Base-by-base conservation (phyloP, 2,329 filamentous ascomycete genomes). In the Penicillium sp. region DNA sequence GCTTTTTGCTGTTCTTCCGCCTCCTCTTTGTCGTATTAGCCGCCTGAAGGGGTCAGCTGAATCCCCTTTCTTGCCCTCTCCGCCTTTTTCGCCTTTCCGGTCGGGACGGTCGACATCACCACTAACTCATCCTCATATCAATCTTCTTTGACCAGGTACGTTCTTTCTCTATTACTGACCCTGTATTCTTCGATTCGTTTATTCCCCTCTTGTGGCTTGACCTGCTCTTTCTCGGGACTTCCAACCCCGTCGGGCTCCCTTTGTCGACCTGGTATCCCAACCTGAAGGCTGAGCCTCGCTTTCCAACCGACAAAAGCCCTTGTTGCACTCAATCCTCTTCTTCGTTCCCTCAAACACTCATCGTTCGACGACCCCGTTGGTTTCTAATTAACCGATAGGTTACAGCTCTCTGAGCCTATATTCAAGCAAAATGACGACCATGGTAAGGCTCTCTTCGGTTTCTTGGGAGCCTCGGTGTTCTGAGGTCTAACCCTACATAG, bases 401-500 rank as follows among this genome's bases (percentile, higher is more conserved):
- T 70, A 70, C 73, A 67, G 62, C 56, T 66, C 65, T 71, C 72
- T 75, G 74, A 73, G 72, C 67, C 45, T 62, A 55, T 61, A 52
- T 53, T 66, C 48, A 13, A 62, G 58, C 70, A 75, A 71, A 44
- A 77, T 77, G 75, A 77, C 75, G 66, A 77, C 75, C 62, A 77
- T 77, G 75, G 75, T 77, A 55, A 71, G 74, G 71, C 46, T 45
- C 23, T 19, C 19, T 55, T n/a, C 8, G 30, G 52, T 48, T 3
- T 5, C 9, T 6, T 21, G 19, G 31, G 5, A 30, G 7, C 4
- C 26, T 23, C 17, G 17, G 54, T 51, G 48, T 63, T 46, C 68
- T 73, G 51, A 19, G 13, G 2, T 31, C 56, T 58, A 73, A 68
- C 61, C 56, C 44, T 56, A n/a, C 31, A n/a, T 74, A 98, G 94